Evolutionary conservation across 148 eudicot genomes (phyloP), one percentile per base, ranked within the genome.

Genomic region (Amaranthus palmeri): DNA sequence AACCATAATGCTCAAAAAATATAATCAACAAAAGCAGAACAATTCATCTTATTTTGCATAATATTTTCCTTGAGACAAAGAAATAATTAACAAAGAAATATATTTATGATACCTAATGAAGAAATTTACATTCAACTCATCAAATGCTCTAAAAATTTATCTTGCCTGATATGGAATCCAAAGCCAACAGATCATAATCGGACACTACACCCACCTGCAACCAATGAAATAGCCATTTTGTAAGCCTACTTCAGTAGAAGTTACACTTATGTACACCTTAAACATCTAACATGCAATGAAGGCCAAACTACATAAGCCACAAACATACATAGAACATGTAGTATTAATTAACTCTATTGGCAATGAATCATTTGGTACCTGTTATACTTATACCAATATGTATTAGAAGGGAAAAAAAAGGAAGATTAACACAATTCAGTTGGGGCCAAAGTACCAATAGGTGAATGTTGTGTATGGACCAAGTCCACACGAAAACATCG

Each of bases 171-270:
- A 95, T 87, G 69, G 93, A 84, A 69, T 92, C 97, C 82, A 92
- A 81, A 72, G 97, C 97, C 74, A 92, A 75, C 69, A 92, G 79
- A 79, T 92, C 97, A 81, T 88, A 92, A 81, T 92, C 97, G 55
- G 97, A 92, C 77, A 88, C 97, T 74, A 92, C 80, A 72, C 97
- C 97, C 75, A 92, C 96, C 97, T 92, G 91, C 82, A 85, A 62
- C 52, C 58, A 61, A 80, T 5, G 9, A 43, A 72, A 72, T 63
- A 58, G 67, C 72, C 58, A 4, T 57, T 14, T 10, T 13, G 50
- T n/a, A 6, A 25, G 17, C 42, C 40, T 57, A 64, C 4, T 47
- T 17, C n/a, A 3, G 40, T 47, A 12, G 18, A 41, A 50, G 18
- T 61, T 54, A 17, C 46, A 52, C 12, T 47, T 54, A n/a, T 66